Percentiles rank a stretch among this genome's conserved stretches.
Conservation (phyloP, 2,329 filamentous ascomycete species). For the Sphaerulina populicola region DNA sequence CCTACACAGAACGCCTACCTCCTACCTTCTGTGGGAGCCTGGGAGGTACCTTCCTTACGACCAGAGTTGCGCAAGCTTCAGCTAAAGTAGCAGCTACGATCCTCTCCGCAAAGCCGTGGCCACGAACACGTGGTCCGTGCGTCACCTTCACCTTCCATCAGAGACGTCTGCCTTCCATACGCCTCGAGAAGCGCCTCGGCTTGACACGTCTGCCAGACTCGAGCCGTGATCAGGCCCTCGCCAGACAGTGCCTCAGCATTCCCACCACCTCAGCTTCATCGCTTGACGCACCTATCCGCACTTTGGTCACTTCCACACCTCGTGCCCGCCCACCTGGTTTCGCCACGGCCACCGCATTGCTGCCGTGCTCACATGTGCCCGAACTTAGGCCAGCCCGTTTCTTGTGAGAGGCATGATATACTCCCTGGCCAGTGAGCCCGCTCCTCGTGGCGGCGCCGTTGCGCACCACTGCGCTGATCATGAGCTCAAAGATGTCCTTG, state of each 20-base stretch:
- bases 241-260: background rate
- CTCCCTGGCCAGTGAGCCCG: background rate
- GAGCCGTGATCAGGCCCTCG: background rate
- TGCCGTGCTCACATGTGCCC: conserved; percentile 5
- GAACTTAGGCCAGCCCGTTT: background rate
- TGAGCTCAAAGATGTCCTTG: background rate
- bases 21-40: too few relatives aligned
- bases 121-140: conserved; percentile 26
- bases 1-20: too few relatives aligned
- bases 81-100: background rate
- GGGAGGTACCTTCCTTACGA: too few relatives aligned
- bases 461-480: background rate
- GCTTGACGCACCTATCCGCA: background rate
- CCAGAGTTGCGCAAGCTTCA: conserved; percentile 13
- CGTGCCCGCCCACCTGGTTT: conserved; percentile 10
- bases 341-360: conserved; percentile 5
- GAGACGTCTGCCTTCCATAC: background rate
- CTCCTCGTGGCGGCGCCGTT: background rate
- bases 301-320: background rate
- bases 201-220: background rate
- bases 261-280: background rate
- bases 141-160: conserved; percentile 7
- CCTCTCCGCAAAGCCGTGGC: conserved; percentile 3
- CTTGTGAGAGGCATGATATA: conserved; percentile 2
- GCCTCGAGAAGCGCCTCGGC: too few relatives aligned